phyloP scores from a whole-genome alignment of 768 basidiomycete species.

The Psilocybe cubensis region DNA sequence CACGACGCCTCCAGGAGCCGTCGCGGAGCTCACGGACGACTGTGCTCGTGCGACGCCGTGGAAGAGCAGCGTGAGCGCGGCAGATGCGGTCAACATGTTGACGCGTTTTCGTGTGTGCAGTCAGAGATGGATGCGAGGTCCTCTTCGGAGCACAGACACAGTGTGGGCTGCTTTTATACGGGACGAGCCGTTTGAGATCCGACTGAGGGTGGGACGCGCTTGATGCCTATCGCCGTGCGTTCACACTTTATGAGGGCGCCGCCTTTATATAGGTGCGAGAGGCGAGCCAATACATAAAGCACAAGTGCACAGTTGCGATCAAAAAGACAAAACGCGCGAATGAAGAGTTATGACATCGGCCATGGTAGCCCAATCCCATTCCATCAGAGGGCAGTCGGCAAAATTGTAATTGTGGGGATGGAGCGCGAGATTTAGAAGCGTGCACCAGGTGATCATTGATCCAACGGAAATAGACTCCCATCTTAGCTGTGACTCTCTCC shows the following conservation, averaged over 20 bases:
- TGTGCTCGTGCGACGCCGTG: conserved; percentile 11
- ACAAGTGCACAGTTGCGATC: not conserved
- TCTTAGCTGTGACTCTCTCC: no score
- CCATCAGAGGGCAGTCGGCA: conserved; percentile 18
- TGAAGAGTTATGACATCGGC: conserved; percentile 14
- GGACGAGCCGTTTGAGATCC: conserved; percentile 1
- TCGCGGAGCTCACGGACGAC: conserved; percentile 20
- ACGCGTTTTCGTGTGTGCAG: conserved; percentile 3
- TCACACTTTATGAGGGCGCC: not conserved
- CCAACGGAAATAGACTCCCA: conserved; percentile 1
- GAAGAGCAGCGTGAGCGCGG: conserved; percentile 14
- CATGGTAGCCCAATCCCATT: no score
- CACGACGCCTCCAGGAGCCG: conserved; percentile 13
- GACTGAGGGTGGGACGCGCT: not conserved
- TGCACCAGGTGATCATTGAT: conserved; percentile 15
- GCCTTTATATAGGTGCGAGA: conserved; percentile 23
- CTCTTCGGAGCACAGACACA: not conserved
- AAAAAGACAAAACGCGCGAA: conserved; percentile 4
- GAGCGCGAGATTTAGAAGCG: conserved; percentile 23
- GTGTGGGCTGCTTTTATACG: not conserved
- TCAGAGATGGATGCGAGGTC: not conserved
- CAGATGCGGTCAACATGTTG: conserved; percentile 28
- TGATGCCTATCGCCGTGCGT: not conserved
- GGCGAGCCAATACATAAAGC: not conserved
- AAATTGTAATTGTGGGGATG: conserved; percentile 22